Conservation (phyloP, 208 protist species). For the Leishmania braziliensis region DNA sequence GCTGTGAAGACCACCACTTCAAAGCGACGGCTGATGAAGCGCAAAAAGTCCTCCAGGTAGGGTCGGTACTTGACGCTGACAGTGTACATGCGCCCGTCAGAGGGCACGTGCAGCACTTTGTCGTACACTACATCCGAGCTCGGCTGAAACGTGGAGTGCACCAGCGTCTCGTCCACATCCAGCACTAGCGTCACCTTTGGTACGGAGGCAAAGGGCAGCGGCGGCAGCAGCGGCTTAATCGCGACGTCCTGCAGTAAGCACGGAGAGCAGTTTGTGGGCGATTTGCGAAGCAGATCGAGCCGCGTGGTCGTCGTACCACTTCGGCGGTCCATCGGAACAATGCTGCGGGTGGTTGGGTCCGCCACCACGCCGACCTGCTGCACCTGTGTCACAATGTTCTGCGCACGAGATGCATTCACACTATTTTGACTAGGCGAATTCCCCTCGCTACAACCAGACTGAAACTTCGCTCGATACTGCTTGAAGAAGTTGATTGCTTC, state of each 20-base stretch:
- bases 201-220: slow-evolving; percentile 18
- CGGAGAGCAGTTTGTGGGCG: slow-evolving; percentile 40
- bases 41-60: slow-evolving; percentile 57
- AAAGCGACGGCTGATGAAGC: slow-evolving; percentile 44
- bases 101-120: slow-evolving; percentile 30
- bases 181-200: slow-evolving; percentile 49
- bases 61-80: slow-evolving; percentile 63
- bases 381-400: slow-evolving; percentile 36
- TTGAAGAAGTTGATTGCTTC: slow-evolving; percentile 38
- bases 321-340: slow-evolving; percentile 43
- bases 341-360: slow-evolving; percentile 12
- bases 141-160: slow-evolving; percentile 50
- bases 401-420: slow-evolving; percentile 18
- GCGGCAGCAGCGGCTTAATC: slow-evolving; percentile 34
- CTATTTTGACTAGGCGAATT: slow-evolving; percentile 29
- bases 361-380: slow-evolving; percentile 11
- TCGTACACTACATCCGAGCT: slow-evolving; percentile 44
- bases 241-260: slow-evolving; percentile 25
- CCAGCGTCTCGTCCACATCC: slow-evolving; percentile 61
- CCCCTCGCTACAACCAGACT: slow-evolving; percentile 8
- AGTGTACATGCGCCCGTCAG: slow-evolving; percentile 26
- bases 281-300: slow-evolving; percentile 34
- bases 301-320: slow-evolving; percentile 35
- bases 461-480: slow-evolving; percentile 26
- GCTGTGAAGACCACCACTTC: slow-evolving; percentile 75